These are phyloP conservation scores for Pleurotus citrinopileatus DNA, from an alignment of 768 basidiomycete species.

Conservation along the genomic window DNA sequence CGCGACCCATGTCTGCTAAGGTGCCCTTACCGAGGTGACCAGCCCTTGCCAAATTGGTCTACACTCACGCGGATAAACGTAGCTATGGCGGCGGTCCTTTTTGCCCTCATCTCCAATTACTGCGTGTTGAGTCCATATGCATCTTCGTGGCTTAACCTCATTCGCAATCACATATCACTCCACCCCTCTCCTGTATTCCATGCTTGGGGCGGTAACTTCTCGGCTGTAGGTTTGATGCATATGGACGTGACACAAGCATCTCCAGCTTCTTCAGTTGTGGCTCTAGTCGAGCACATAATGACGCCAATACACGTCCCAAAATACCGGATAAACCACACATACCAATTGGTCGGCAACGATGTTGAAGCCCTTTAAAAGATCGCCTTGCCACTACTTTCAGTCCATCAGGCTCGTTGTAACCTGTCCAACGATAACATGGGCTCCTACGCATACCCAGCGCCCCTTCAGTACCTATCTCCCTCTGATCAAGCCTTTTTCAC, in stretches of 20 bases:
- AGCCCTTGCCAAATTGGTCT: not conserved
- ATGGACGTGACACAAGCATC: not conserved
- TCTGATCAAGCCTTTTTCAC: slow-evolving; percentile 41
- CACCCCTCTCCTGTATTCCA: not conserved
- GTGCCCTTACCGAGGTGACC: too few species aligned
- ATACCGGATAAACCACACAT: slow-evolving; percentile 6
- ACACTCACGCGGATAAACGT: slow-evolving; percentile 4
- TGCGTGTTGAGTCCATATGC: not conserved
- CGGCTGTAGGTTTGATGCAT: not conserved
- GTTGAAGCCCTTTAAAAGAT: slow-evolving; percentile 12
- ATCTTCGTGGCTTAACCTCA: slow-evolving; percentile 1
- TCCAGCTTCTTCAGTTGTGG: not conserved
- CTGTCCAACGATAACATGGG: slow-evolving; percentile 81
- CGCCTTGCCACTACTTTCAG: not conserved
- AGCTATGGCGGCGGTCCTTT: slow-evolving; percentile 8
- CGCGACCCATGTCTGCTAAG: not conserved
- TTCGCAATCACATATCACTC: slow-evolving; percentile 4
- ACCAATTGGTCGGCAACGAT: not conserved
- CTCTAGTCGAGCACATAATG: not conserved
- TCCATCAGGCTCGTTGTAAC: slow-evolving; percentile 14
- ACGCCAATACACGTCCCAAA: not conserved
- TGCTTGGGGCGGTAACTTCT: slow-evolving; percentile 3
- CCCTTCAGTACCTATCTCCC: slow-evolving; percentile 30
- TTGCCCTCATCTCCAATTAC: not conserved
- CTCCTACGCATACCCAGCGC: slow-evolving; percentile 38